Base-by-base conservation (phyloP, 257 asterid genomes). In the Cruciata laevipes region DNA sequence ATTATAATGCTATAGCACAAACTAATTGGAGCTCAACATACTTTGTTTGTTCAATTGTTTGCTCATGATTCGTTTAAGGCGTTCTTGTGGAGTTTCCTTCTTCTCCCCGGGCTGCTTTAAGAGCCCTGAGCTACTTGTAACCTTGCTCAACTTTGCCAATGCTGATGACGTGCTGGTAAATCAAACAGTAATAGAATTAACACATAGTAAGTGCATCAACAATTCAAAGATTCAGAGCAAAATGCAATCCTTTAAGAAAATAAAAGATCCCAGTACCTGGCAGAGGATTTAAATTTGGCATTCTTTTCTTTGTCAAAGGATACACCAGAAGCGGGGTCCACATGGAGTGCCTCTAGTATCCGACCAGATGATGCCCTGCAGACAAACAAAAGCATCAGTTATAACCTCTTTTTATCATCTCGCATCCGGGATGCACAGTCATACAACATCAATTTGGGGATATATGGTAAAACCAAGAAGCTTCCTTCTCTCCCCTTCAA, bases 11-110 rank as follows among this genome's bases (percentile, higher is more conserved):
- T 42, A 49, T 76, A 75, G 73, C 78, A 61, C 42, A 42, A 72
- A 79, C 73, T 77, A 77, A 69, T 77, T 80, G 76, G 81, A 79
- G 69, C 67, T 69, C 68, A 72, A 51, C 76, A 76, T 94, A 94
- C 99, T 94, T 87, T 94, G 99, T 77, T 88, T 88, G 84, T 85
- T 94, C 82, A 94, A 85, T 82, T 94, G 99, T 77, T 85, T 90
- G 95, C 84, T 82, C 99, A 94, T 90, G 80, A 90, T 90, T 81
- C 97, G 77, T 78, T 94, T 94, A 74, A 90, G 95, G 33, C 99
- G 88, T 76, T 94, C 99, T 84, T 94, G 99, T 62, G 97, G 99
- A 12, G 97, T 94, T 83, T 94, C 99, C 91, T 88, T 93, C 86
- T 90, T 88, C 84, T 88, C 97, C 76, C 87, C 99, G 72, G 71